Evolutionary conservation across 1,284 basidiomycete genomes (phyloP).

Genomic region (Lignosus rhinocerotis): DNA sequence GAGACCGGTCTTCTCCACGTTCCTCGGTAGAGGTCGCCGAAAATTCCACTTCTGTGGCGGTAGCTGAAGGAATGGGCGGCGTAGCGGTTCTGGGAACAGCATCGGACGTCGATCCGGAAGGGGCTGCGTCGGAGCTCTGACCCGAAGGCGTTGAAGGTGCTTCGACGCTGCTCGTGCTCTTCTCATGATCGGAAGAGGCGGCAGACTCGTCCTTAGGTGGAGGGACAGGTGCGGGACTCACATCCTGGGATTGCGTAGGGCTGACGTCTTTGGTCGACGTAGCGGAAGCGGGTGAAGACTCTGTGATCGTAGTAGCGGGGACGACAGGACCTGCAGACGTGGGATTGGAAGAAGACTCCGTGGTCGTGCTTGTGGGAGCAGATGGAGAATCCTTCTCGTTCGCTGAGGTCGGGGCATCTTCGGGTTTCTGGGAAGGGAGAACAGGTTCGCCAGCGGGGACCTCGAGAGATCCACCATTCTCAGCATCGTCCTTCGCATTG

Average conservation of each 20-base stretch:
- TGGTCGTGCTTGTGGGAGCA: not conserved
- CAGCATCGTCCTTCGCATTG: not conserved
- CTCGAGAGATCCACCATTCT: not conserved
- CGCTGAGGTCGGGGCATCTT: not conserved
- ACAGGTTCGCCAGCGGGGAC: not conserved
- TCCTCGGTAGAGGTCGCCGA: not conserved
- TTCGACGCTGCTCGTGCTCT: not conserved
- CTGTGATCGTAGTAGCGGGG: not conserved
- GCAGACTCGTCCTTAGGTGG: not conserved
- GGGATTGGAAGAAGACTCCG: not conserved
- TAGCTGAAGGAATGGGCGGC: not conserved
- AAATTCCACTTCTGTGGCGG: not conserved
- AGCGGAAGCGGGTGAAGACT: not conserved
- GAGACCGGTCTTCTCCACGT: not conserved
- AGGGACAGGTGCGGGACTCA: not conserved
- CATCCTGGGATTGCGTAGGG: not conserved
- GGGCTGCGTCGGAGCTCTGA: not conserved
- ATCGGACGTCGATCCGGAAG: not conserved
- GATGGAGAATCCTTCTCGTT: not conserved
- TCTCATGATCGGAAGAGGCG: not conserved
- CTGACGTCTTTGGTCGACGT: not conserved
- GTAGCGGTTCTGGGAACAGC: not conserved
- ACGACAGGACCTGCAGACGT: not conserved
- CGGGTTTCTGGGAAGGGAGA: conserved; percentile 1
- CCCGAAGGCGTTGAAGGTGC: not conserved